Percentiles rank a stretch among this genome's conserved stretches.
Conservation (phyloP, 176 grass and related monocot genomes). For the maize (Zea mays) region DNA sequence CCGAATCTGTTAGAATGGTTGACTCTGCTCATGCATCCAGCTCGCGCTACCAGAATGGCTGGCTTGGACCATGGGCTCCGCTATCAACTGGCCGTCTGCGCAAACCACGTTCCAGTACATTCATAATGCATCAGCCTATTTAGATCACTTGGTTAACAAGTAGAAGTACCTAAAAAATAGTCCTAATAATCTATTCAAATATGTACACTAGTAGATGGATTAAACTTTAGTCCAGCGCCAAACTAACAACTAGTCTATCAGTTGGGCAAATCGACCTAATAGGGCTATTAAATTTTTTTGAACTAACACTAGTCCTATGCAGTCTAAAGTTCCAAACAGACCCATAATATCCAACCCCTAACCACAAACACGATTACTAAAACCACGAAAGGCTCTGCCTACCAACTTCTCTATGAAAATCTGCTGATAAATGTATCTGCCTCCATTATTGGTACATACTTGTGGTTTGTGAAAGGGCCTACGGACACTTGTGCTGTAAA, state of each 20-base stretch:
- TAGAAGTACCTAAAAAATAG: background rate
- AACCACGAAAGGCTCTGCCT: slow-evolving; percentile 10
- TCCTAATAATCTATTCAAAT: background rate
- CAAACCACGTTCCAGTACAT: background rate
- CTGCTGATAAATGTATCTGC: background rate
- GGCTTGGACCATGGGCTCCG: background rate
- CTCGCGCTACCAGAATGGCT: slow-evolving; percentile 9
- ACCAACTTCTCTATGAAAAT: slow-evolving; percentile 1
- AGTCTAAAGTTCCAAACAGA: background rate
- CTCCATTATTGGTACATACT: background rate
- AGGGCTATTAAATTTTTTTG: no score
- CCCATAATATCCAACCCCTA: background rate
- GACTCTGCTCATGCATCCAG: slow-evolving; percentile 25
- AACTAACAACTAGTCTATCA: no score
- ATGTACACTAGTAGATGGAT: background rate
- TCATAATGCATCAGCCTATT: background rate
- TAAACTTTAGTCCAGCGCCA: no score
- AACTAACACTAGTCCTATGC: background rate
- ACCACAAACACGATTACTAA: background rate
- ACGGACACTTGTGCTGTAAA: background rate
- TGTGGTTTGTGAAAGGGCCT: background rate
- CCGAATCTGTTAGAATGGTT: slow-evolving; percentile 16
- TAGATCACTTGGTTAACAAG: background rate
- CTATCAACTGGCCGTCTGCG: background rate
- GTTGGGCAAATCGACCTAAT: background rate